These are phyloP conservation scores for Globisporangium camurandrum DNA, from an alignment of 352 stramenopile genomes.

Conservation along the genomic window DNA sequence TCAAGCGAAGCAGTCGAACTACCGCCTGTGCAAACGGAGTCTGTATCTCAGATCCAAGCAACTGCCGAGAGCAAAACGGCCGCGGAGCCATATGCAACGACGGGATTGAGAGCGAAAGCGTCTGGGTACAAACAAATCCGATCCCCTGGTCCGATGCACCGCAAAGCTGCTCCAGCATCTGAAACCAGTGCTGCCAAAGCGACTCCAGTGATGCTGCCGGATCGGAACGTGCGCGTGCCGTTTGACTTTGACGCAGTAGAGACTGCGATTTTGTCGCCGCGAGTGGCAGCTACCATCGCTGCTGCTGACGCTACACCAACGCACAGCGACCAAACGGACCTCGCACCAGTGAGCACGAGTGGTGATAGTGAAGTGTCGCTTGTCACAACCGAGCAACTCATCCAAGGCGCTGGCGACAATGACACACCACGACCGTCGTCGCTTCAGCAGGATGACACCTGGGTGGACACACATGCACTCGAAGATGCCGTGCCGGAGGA, in stretches of 20 bases:
- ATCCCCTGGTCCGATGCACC: not conserved
- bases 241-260: conserved; percentile 19
- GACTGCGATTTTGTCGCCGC: not conserved
- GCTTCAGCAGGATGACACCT: not conserved
- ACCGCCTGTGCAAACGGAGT: conserved; percentile 3
- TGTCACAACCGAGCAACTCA: too few relatives aligned
- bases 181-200: not conserved
- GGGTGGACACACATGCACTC: conserved; percentile 3
- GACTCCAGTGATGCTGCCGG: conserved; percentile 8
- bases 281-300: not conserved
- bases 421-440: too few relatives aligned
- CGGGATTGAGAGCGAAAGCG: conserved; percentile 4
- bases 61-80: conserved; percentile 4
- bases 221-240: conserved; percentile 16
- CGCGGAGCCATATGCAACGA: conserved; percentile 4
- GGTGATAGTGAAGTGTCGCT: too few relatives aligned
- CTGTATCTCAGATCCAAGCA: not conserved
- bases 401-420: too few relatives aligned
- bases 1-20: conserved; percentile 1
- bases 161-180: not conserved
- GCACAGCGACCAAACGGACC: not conserved
- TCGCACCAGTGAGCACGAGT: too few relatives aligned
- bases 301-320: not conserved
- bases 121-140: conserved; percentile 9
- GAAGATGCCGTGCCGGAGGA: conserved; percentile 11